phyloP scores from a whole-genome alignment of 768 basidiomycete genomes.

The Hypsizygus marmoreus region DNA sequence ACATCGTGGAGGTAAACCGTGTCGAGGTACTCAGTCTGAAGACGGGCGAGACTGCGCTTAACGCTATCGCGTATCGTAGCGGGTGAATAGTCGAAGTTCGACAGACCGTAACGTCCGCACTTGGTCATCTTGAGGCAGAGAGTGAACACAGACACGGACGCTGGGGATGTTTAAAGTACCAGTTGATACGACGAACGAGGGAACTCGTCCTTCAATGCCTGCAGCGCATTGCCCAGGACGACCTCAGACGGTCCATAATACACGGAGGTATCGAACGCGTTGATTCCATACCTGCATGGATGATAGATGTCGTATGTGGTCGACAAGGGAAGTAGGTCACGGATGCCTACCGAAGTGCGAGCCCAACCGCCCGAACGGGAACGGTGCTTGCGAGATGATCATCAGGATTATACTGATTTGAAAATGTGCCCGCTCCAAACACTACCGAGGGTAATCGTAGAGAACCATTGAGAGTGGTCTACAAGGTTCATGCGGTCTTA shows the following conservation, averaged over 20 bases:
- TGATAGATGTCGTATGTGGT: constrained; percentile 7
- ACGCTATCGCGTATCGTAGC: constrained; percentile 66
- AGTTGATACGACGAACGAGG: constrained; percentile 78
- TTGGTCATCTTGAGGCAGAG: constrained; percentile 68
- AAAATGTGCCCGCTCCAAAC: constrained; percentile 75
- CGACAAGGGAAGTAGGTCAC: neutral
- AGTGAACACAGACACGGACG: neutral
- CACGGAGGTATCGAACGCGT: constrained; percentile 79
- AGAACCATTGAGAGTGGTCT: constrained; percentile 36
- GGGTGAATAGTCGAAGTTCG: constrained; percentile 76
- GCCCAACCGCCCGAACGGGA: constrained; percentile 68
- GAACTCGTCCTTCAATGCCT: constrained; percentile 63
- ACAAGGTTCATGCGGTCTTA: constrained; percentile 2
- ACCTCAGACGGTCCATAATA: constrained; percentile 83
- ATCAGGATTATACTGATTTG: constrained; percentile 64
- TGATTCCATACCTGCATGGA: constrained; percentile 69
- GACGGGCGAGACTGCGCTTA: constrained; percentile 60
- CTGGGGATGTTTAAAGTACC: constrained; percentile 34
- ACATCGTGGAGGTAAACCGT: constrained; percentile 83
- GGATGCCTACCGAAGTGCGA: constrained; percentile 67
- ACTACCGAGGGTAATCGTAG: constrained; percentile 51
- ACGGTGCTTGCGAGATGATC: constrained; percentile 53
- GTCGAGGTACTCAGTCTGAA: constrained; percentile 80
- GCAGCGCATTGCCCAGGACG: constrained; percentile 67
- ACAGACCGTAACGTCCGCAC: constrained; percentile 73